Conservation (phyloP, 176 grass and related monocot species). For the Raddia guianensis region DNA sequence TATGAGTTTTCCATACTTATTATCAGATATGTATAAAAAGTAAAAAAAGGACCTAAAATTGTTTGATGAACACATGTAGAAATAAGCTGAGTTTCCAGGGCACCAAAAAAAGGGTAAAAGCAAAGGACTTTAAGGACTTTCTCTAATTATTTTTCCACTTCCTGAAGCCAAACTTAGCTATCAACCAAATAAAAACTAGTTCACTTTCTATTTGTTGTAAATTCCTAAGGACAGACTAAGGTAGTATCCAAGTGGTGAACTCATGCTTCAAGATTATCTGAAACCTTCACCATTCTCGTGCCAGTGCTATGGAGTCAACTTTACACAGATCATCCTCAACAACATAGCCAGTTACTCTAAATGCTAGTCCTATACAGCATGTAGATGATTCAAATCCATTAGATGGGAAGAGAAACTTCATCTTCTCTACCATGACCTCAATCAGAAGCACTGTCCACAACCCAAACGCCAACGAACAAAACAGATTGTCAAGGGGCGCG, state of each 20-base stretch:
- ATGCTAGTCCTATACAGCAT: background rate
- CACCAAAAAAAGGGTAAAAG: slow-evolving; percentile 8
- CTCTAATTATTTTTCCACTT: background rate
- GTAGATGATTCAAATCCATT: background rate
- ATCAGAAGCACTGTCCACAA: background rate
- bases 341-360: background rate
- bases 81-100: background rate
- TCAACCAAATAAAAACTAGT: background rate
- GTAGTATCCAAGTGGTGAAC: background rate
- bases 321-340: background rate
- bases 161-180: background rate
- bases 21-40: background rate
- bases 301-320: background rate
- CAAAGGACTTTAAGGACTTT: background rate
- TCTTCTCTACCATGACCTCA: background rate
- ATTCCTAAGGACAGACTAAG: background rate
- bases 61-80: background rate
- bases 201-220: background rate
- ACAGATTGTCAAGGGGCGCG: background rate
- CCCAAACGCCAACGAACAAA: background rate
- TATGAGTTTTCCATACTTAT: background rate
- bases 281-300: slow-evolving; percentile 1
- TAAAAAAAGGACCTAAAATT: background rate
- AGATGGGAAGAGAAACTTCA: background rate
- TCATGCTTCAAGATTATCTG: background rate